Evolutionary conservation across 2,329 filamentous ascomycete species (phyloP).

Genomic region (Tolypocladium album): DNA sequence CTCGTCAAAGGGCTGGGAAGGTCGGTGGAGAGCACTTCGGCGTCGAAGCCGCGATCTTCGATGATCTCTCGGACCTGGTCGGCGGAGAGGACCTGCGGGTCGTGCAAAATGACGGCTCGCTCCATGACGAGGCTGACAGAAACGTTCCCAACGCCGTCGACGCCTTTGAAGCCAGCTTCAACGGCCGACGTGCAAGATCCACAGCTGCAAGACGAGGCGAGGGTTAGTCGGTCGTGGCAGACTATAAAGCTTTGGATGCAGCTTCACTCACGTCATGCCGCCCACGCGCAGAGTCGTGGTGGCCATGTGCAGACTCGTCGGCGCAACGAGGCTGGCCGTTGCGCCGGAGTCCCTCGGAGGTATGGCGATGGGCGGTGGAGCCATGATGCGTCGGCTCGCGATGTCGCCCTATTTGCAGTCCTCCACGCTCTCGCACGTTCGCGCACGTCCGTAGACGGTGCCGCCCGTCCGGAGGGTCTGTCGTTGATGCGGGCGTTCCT

Average conservation of each 20-base stretch:
- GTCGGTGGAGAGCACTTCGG: conserved; percentile 76
- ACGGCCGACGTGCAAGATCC: conserved; percentile 94
- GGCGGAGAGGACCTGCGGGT: conserved; percentile 61
- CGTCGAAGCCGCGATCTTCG: conserved; percentile 87
- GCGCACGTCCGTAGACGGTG: not conserved
- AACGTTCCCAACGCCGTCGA: conserved; percentile 73
- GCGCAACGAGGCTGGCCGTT: conserved; percentile 8
- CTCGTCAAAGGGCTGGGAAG: conserved; percentile 44
- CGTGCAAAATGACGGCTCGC: conserved; percentile 86
- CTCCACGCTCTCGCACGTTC: not conserved
- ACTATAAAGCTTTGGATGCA: not conserved
- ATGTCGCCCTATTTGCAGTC: not conserved
- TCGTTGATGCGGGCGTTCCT: not conserved
- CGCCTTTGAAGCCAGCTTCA: conserved; percentile 76
- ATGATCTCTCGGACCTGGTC: conserved; percentile 76
- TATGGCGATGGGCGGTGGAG: conserved; percentile 37
- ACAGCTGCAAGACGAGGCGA: conserved; percentile 47
- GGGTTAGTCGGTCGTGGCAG: conserved; percentile 14
- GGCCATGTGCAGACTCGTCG: conserved; percentile 55
- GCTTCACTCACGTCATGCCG: conserved; percentile 61
- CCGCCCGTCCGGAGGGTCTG: not conserved
- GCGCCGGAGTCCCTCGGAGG: conserved; percentile 26
- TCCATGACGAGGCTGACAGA: conserved; percentile 94
- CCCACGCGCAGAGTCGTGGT: conserved; percentile 86
- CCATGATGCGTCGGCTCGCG: conserved; percentile 26